These are phyloP conservation scores for Massospora cicadina DNA, from an alignment of 371 early-diverging fungal species.

Conservation along the genomic window DNA sequence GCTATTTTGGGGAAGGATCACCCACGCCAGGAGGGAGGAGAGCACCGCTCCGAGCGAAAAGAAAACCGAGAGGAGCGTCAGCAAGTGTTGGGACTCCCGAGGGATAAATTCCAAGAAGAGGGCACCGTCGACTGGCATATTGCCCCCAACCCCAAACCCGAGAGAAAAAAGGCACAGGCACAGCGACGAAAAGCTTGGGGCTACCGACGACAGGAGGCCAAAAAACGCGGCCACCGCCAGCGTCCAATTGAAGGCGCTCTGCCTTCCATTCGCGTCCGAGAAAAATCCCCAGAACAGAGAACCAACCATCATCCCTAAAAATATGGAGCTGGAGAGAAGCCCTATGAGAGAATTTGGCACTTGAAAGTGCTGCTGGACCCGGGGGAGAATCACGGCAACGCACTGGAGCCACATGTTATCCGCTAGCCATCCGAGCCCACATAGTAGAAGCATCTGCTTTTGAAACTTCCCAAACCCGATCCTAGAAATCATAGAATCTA, in stretches of 20 bases:
- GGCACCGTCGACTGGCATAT: slow-evolving; percentile 77
- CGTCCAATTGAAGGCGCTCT: slow-evolving; percentile 59
- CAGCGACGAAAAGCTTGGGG: slow-evolving; percentile 38
- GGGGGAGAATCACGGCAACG: slow-evolving; percentile 1
- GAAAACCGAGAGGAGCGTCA: slow-evolving; percentile 69
- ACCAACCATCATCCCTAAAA: slow-evolving; percentile 67
- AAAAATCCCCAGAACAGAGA: slow-evolving; percentile 65
- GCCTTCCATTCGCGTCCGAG: slow-evolving; percentile 57
- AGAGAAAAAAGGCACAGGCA: slow-evolving; percentile 43
- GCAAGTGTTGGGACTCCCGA: slow-evolving; percentile 46
- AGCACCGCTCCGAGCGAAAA: slow-evolving; percentile 72
- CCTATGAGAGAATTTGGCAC: slow-evolving; percentile 38
- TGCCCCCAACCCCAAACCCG: slow-evolving; percentile 76
- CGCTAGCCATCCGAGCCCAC: slow-evolving; percentile 70
- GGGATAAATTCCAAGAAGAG: slow-evolving; percentile 72
- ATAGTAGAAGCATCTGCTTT: slow-evolving; percentile 48
- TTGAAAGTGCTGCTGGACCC: slow-evolving; percentile 27
- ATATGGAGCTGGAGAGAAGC: slow-evolving; percentile 39
- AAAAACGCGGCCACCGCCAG: slow-evolving; percentile 50
- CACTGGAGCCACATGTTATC: slow-evolving; percentile 29
- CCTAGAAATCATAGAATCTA: slow-evolving; percentile 39
- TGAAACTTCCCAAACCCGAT: slow-evolving; percentile 67
- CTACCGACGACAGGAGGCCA: slow-evolving; percentile 45
- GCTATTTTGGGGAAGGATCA: slow-evolving; percentile 5
- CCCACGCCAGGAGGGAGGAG: slow-evolving; percentile 36